Conservation (phyloP, 2,329 filamentous ascomycete genomes). For the Aaosphaeria arxii region DNA sequence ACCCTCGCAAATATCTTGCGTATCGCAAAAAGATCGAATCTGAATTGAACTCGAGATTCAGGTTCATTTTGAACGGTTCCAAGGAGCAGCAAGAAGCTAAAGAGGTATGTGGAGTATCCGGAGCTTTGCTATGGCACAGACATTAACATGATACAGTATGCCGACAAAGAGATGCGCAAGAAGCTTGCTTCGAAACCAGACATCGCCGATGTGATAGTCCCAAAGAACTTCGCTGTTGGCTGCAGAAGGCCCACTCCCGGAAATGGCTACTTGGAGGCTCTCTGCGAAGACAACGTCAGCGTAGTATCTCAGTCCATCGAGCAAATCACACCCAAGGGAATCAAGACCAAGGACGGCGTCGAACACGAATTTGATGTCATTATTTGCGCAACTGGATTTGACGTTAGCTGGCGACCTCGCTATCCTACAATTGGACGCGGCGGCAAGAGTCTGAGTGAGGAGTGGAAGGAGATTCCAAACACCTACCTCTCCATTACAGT, state of each 20-base stretch:
- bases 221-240: slow-evolving; percentile 32
- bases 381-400: slow-evolving; percentile 13
- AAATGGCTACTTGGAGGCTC: slow-evolving; percentile 10
- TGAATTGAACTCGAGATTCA: slow-evolving; percentile 53
- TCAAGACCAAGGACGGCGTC: slow-evolving; percentile 7
- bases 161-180: slow-evolving; percentile 38
- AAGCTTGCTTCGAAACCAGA: slow-evolving; percentile 39
- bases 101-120: slow-evolving; percentile 10
- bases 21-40: slow-evolving; percentile 49
- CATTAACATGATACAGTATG: slow-evolving; percentile 13
- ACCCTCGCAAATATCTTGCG: slow-evolving; percentile 45
- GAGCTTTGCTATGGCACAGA: not conserved
- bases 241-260: slow-evolving; percentile 13
- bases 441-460: slow-evolving; percentile 27
- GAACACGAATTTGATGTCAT: slow-evolving; percentile 12
- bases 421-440: slow-evolving; percentile 16
- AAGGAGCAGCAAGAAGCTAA: slow-evolving; percentile 43
- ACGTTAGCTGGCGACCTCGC: slow-evolving; percentile 12
- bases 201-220: slow-evolving; percentile 45
- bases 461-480: slow-evolving; percentile 39
- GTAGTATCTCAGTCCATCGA: slow-evolving; percentile 7
- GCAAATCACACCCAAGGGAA: slow-evolving; percentile 7
- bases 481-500: slow-evolving; percentile 42
- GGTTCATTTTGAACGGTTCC: slow-evolving; percentile 52
- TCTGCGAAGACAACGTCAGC: slow-evolving; percentile 6